These are phyloP conservation scores for Plasmodium cynomolgi DNA, from an alignment of 169 alveolate genomes.

Conservation along the genomic window DNA sequence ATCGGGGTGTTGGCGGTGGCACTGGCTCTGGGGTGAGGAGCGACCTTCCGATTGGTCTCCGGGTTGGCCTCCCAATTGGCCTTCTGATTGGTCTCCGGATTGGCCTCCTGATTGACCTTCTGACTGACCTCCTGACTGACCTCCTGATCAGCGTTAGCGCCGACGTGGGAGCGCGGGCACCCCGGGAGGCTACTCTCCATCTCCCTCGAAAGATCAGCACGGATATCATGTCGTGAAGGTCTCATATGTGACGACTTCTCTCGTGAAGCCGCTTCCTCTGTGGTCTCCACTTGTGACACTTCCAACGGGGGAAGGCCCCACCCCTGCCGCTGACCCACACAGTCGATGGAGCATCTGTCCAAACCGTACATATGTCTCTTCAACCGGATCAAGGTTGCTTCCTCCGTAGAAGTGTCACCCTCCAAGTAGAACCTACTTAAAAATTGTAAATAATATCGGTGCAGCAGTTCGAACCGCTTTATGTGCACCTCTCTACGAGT, in stretches of 20 bases:
- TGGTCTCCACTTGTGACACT: not conserved
- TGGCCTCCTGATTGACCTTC: not conserved
- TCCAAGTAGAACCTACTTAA: not conserved
- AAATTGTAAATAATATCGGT: not conserved
- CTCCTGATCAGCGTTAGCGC: not conserved
- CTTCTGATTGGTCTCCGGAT: not conserved
- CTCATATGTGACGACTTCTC: not conserved
- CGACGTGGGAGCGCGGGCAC: not conserved
- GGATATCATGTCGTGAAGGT: not conserved
- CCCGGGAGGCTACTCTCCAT: not conserved
- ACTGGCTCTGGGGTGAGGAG: not conserved
- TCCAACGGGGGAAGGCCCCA: not conserved
- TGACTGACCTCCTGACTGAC: not conserved
- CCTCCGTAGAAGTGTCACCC: not conserved
- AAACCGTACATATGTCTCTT: not conserved
- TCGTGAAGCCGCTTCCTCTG: not conserved
- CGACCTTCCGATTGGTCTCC: not conserved
- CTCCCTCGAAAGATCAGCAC: not conserved
- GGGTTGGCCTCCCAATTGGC: not conserved
- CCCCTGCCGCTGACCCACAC: not conserved
- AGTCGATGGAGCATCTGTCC: not conserved
- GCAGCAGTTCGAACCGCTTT: not conserved
- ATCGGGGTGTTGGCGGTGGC: not conserved
- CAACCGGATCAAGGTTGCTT: not conserved
- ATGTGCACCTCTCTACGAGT: not conserved